Evolutionary conservation across 164 flowering plant genomes (phyloP).

Genomic region (Cinnamomum micranthum): DNA sequence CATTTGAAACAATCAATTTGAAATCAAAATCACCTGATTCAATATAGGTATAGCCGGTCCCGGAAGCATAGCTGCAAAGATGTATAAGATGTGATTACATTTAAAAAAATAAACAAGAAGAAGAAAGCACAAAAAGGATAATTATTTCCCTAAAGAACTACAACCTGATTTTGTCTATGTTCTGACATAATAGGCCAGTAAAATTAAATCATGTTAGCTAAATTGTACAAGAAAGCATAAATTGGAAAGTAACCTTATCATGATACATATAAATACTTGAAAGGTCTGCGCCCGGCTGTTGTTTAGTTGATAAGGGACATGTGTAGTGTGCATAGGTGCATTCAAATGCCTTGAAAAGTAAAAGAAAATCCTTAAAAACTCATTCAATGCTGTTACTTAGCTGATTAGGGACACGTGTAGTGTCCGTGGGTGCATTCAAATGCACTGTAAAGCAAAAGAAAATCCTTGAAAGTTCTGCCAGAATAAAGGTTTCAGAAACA

Average conservation of each 20-base stretch:
- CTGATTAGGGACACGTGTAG: no score
- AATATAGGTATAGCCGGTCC: constrained; percentile 89
- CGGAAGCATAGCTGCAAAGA: constrained; percentile 81
- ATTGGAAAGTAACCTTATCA: background rate
- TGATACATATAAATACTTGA: background rate
- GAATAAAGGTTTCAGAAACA: background rate
- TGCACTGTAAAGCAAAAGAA: no score
- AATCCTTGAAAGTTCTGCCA: no score
- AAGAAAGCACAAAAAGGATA: background rate
- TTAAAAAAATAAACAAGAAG: background rate
- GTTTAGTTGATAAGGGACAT: no score
- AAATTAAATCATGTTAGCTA: background rate
- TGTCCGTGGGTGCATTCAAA: no score
- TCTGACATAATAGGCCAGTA: background rate
- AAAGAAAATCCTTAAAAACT: no score
- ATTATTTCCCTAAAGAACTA: background rate
- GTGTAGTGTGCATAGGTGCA: no score
- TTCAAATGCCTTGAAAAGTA: no score
- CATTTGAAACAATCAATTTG: background rate
- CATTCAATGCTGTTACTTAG: no score
- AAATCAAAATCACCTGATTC: constrained; percentile 55
- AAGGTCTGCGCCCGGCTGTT: no score
- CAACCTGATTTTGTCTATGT: background rate
- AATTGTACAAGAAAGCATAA: background rate
- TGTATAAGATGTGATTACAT: background rate